Percentiles rank a stretch among this genome's conserved stretches.
Evolutionary conservation across 768 basidiomycete genomes (phyloP).

Genomic region (Lentinus brumalis): DNA sequence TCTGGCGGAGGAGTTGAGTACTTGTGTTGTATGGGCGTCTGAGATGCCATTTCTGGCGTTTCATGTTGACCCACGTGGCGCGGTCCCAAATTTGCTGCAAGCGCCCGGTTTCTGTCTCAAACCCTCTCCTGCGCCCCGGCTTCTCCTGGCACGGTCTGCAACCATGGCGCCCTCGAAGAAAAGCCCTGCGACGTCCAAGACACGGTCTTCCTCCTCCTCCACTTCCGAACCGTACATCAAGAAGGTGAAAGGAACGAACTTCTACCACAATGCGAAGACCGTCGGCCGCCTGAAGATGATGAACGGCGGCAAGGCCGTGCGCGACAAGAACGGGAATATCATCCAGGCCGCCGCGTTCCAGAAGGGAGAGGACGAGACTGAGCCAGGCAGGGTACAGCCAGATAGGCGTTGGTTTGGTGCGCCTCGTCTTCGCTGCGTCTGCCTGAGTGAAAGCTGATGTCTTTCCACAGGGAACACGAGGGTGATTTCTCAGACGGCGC

Average conservation of each 20-base stretch:
- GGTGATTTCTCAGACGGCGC: slow-evolving; percentile 93
- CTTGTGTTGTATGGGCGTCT: too few species aligned
- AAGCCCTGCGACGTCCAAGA: slow-evolving; percentile 21
- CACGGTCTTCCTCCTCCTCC: slow-evolving; percentile 36
- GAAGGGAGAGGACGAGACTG: slow-evolving; percentile 90
- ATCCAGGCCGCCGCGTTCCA: slow-evolving; percentile 94
- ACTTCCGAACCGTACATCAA: slow-evolving; percentile 53
- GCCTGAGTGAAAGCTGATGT: background rate
- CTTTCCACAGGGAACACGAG: slow-evolving; percentile 82
- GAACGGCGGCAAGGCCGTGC: slow-evolving; percentile 86
- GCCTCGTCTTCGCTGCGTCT: slow-evolving; percentile 29
- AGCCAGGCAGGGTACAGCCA: slow-evolving; percentile 89
- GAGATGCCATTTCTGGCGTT: too few species aligned
- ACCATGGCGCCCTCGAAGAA: slow-evolving; percentile 39
- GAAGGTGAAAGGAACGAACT: slow-evolving; percentile 92
- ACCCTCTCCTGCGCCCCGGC: too few species aligned
- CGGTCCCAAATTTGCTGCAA: too few species aligned
- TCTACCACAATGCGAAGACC: slow-evolving; percentile 95
- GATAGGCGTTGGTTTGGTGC: slow-evolving; percentile 97
- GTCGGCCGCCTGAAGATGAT: slow-evolving; percentile 88
- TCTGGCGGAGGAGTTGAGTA: too few species aligned
- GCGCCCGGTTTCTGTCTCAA: too few species aligned
- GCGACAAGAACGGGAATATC: slow-evolving; percentile 91
- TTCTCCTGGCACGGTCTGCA: background rate
- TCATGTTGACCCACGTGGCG: too few species aligned